A percentile compares a stretch with the other conserved stretches of the same genome.
phyloP scores from a whole-genome alignment of 305 asterid species.

The Solanum chacoense region DNA sequence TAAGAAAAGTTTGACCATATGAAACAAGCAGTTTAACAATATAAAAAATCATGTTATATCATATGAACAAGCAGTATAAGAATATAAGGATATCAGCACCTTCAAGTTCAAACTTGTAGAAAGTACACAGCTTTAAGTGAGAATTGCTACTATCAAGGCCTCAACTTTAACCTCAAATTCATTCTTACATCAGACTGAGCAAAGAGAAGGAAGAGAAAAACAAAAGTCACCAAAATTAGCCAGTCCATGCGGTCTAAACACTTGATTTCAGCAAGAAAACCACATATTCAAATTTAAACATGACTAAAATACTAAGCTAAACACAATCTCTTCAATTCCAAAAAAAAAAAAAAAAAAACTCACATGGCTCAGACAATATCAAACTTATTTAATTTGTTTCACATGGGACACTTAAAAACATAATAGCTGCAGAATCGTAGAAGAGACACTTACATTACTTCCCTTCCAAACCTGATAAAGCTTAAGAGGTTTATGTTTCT shows the following conservation, averaged over 20 bases:
- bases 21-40: neutral
- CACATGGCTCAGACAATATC: neutral
- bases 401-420: neutral
- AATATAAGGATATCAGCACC: neutral
- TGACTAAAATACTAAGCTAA: neutral
- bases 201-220: neutral
- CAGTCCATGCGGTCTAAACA: neutral
- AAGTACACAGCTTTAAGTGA: neutral
- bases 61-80: neutral
- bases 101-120: neutral
- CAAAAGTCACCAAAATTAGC: neutral
- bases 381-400: neutral
- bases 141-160: neutral
- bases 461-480: constrained; percentile 88
- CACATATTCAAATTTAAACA: neutral
- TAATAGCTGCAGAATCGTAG: neutral
- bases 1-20: neutral
- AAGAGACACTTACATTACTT: constrained; percentile 53
- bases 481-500: constrained; percentile 37
- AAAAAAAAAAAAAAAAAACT: neutral
- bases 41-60: neutral
- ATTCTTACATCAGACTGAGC: neutral
- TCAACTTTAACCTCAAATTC: neutral
- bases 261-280: neutral
- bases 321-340: neutral